Percentiles rank a stretch among this genome's conserved stretches.
Evolutionary conservation across 140 eudicot genomes (phyloP).

Genomic region (Bidens hawaiensis): DNA sequence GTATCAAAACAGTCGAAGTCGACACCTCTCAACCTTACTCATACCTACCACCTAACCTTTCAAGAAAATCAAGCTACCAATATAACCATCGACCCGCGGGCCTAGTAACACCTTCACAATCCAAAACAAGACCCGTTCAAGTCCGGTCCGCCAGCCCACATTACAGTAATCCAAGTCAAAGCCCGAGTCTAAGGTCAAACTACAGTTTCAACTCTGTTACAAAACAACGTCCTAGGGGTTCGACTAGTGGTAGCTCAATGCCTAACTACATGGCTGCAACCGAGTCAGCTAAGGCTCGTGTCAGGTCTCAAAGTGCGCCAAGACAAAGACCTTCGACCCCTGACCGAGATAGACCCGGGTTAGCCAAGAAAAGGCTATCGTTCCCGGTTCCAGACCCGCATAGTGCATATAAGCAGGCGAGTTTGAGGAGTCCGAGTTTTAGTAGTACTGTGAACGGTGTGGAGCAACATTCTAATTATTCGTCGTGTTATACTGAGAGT

Average conservation of each 20-base stretch:
- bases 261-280: conserved; percentile 93
- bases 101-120: conserved; percentile 57
- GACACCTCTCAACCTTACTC: conserved; percentile 76
- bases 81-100: conserved; percentile 24
- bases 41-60: conserved; percentile 48
- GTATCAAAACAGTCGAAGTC: conserved; percentile 67
- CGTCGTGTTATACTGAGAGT: conserved; percentile 69
- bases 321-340: conserved; percentile 71
- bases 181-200: conserved; percentile 41
- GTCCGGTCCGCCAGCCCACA: conserved; percentile 84
- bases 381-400: conserved; percentile 69
- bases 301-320: conserved; percentile 82
- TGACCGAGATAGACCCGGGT: conserved; percentile 54
- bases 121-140: conserved; percentile 69
- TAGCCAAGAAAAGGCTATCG: conserved; percentile 61
- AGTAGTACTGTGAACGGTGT: conserved; percentile 47
- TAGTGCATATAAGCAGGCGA: conserved; percentile 32
- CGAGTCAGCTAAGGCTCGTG: conserved; percentile 76
- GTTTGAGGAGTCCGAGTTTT: conserved; percentile 75
- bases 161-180: conserved; percentile 47
- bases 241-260: conserved; percentile 34
- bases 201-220: conserved; percentile 30
- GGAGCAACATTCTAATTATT: conserved; percentile 69
- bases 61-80: conserved; percentile 44
- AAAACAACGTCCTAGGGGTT: conserved; percentile 31